Evolutionary conservation across 768 basidiomycete genomes (phyloP), one percentile per base, ranked within the genome.

Genomic region (Crepidotus variabilis): DNA sequence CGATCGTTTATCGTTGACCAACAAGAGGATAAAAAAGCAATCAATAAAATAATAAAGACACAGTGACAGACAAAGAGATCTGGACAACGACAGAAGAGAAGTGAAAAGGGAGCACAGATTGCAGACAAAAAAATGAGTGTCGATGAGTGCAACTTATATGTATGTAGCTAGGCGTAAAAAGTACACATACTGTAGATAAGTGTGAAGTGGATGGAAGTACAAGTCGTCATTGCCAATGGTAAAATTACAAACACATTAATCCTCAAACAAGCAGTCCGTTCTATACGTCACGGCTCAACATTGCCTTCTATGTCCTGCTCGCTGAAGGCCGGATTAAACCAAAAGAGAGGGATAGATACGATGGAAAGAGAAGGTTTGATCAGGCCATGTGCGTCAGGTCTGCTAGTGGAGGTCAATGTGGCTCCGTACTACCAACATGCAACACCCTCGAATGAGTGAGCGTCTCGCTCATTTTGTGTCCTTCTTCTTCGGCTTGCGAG

Each of bases 401-500:
- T 11, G 13, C 14, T 16, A 14, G 18, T 16, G 18, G 39, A 43
- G 39, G 13, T 20, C 11, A 5, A 43, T 43, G 39, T 43, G 13
- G 14, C 18, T 16, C 39, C 39, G 14, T 43, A 16, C 39, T 20
- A 43, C 39, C 39, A 43, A 20, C 39, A 43, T 14, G 39, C 13
- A 20, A 43, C 39, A 43, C 14, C 18, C 39, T 20, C 13, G 39
- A 14, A 45, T 50, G 36, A 51, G 50, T 39, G 48, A 47, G 33
- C 50, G 61, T 58, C 65, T 51, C 62, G 63, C 66, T 62, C 67
- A 81, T 90, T 91, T 77, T 78, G 48, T 84, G 65, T 90, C 92
- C 81, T 94, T 94, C 85, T 95, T 95, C 89, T 94, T 96, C 76
- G 88, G 87, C 81, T 96, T 97, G 74, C 95, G 91, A 59, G 95